A percentile compares a stretch with the other conserved stretches of the same genome.
Conservation (phyloP, 2,329 filamentous ascomycete species). For the Colletotrichum liaoningense region DNA sequence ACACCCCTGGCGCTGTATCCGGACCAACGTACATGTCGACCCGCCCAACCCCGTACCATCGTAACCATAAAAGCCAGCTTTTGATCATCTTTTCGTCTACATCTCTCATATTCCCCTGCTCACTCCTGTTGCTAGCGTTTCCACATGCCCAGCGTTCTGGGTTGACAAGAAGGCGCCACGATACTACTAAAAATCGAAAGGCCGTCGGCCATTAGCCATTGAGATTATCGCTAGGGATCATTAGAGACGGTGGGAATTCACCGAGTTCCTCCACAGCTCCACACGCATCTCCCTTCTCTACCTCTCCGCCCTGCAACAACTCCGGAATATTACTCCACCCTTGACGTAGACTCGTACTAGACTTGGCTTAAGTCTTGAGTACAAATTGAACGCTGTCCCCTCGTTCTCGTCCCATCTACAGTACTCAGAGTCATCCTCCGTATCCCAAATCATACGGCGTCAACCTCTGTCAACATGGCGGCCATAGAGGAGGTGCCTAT, state of each 20-base stretch:
- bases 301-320: background rate
- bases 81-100: background rate
- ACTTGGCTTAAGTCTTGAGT: background rate
- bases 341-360: background rate
- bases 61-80: background rate
- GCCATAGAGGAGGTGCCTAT: conserved; percentile 32
- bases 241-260: background rate
- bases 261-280: background rate
- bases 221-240: background rate
- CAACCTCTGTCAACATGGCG: conserved; percentile 40
- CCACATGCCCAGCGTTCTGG: background rate
- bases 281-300: background rate
- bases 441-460: background rate
- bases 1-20: background rate
- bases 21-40: background rate
- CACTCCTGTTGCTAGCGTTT: background rate
- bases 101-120: background rate
- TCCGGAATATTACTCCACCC: background rate
- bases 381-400: background rate
- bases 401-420: no score
- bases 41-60: no score
- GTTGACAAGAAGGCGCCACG: background rate
- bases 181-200: background rate
- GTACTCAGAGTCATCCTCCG: no score
- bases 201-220: background rate